Evolutionary conservation across 148 eudicot genomes (phyloP).

Genomic region (Gaultheria prostrata): DNA sequence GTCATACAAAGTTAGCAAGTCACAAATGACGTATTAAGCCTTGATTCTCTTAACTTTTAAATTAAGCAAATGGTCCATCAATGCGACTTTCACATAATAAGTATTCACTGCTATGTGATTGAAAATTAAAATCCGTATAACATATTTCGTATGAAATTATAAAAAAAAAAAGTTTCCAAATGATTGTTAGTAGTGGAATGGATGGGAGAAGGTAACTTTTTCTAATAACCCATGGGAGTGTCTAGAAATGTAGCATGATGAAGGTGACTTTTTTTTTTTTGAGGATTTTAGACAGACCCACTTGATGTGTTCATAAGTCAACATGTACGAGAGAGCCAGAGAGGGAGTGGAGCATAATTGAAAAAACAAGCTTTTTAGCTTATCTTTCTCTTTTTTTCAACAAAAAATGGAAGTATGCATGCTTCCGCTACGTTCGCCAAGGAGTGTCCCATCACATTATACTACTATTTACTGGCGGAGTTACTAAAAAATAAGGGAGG

Average conservation of each 20-base stretch:
- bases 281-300: neutral
- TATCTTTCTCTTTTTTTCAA: too few species aligned
- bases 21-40: neutral
- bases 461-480: too few species aligned
- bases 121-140: neutral
- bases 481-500: too few species aligned
- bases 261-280: neutral
- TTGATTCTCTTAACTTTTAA: neutral
- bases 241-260: neutral
- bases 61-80: neutral
- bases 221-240: slow-evolving; percentile 14
- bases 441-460: too few species aligned
- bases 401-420: too few species aligned
- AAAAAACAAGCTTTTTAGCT: too few species aligned
- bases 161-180: slow-evolving; percentile 7
- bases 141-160: neutral
- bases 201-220: slow-evolving; percentile 12
- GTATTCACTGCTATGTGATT: neutral
- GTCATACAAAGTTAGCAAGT: too few species aligned
- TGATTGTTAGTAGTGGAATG: slow-evolving; percentile 32
- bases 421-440: too few species aligned
- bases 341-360: too few species aligned
- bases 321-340: neutral
- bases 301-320: neutral
- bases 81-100: neutral